Percentiles rank a stretch among this genome's conserved stretches.
Evolutionary conservation across 1,139 yeast species (phyloP).

Genomic region (Blastobotrys raffinosifermentans): DNA sequence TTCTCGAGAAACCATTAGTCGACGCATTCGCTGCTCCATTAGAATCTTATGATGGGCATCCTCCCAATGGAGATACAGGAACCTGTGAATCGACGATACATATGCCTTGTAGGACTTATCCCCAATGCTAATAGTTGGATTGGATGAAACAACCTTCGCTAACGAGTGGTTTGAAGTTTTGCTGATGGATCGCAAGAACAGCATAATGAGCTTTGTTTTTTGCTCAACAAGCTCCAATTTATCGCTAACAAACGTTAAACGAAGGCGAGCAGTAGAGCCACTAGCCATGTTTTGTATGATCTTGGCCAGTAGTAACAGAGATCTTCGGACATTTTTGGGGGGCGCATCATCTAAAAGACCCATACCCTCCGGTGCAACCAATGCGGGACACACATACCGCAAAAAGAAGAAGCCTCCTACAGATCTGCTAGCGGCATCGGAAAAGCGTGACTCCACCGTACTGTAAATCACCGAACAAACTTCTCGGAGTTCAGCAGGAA

Average conservation of each 20-base stretch:
- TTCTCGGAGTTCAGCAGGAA: conserved; percentile 59
- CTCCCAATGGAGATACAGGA: conserved; percentile 55
- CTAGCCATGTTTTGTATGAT: conserved; percentile 79
- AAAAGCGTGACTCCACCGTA: conserved; percentile 53
- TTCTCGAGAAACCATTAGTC: conserved; percentile 7
- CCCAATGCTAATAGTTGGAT: no score
- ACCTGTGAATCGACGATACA: conserved; percentile 46
- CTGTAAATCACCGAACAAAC: conserved; percentile 58
- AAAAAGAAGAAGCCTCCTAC: conserved; percentile 79
- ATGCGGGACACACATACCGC: conserved; percentile 77
- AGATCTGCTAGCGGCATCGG: conserved; percentile 52
- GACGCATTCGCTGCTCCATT: conserved; percentile 24
- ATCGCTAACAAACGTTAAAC: conserved; percentile 36
- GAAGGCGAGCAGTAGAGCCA: conserved; percentile 55
- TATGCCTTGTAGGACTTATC: not conserved
- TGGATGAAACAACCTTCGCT: no score
- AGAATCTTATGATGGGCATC: conserved; percentile 36
- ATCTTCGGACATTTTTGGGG: conserved; percentile 48
- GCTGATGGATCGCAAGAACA: no score
- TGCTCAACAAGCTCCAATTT: conserved; percentile 34
- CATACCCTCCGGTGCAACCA: conserved; percentile 73
- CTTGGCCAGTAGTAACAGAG: conserved; percentile 69
- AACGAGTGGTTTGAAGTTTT: no score
- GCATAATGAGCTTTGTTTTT: conserved; percentile 8
- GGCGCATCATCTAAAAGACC: conserved; percentile 26